Conservation (phyloP, 306 rosid genomes). For the Acmispon strigosus region DNA sequence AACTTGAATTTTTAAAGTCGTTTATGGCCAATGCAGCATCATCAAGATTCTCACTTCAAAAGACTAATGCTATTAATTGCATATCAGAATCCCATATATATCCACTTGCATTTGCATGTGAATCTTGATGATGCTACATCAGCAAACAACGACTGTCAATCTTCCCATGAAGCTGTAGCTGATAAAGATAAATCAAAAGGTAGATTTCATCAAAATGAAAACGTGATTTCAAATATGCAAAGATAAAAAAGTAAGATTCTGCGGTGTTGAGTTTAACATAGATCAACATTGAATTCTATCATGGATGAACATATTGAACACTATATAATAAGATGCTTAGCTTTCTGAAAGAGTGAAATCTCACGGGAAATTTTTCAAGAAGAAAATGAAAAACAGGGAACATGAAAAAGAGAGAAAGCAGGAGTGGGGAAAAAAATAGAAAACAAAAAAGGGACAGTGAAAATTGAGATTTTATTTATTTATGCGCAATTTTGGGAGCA, state of each 20-base stretch:
- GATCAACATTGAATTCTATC: no score
- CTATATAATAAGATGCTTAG: no score
- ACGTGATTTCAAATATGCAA: neutral
- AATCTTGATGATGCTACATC: constrained; percentile 97
- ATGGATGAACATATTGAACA: no score
- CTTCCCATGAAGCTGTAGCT: constrained; percentile 28
- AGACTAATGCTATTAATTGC: no score
- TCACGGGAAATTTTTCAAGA: neutral
- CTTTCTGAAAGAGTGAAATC: neutral
- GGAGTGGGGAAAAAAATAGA: neutral
- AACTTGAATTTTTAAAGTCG: constrained; percentile 34
- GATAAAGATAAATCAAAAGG: neutral
- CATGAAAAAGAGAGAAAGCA: constrained; percentile 8
- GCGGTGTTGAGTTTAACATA: no score
- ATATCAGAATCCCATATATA: neutral
- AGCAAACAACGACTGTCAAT: constrained; percentile 74
- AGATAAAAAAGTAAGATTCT: no score
- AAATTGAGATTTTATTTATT: neutral
- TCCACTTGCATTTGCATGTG: constrained; percentile 57
- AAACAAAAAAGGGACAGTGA: neutral
- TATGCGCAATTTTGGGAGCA: constrained; percentile 18
- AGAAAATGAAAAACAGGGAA: neutral
- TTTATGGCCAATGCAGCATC: constrained; percentile 99
- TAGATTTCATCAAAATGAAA: no score
- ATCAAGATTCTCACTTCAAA: constrained; percentile 92